Percentiles rank a stretch among this genome's conserved stretches.
phyloP scores from a whole-genome alignment of 202 grass and related monocot species.

The Saccharum hybrid region DNA sequence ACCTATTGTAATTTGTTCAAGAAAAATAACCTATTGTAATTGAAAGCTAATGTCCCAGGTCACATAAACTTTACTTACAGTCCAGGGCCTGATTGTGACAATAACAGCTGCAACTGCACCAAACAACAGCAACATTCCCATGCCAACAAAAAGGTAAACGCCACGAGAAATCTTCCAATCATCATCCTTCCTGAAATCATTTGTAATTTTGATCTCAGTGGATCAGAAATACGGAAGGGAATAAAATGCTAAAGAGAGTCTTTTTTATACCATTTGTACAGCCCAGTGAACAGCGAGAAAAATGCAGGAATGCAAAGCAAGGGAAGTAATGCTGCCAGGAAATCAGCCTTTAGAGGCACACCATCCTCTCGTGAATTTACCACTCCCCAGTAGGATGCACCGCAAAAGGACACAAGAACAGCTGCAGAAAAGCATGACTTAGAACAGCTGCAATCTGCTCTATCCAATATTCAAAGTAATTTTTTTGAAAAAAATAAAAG shows the following conservation, averaged over 20 bases:
- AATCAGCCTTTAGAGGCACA: slow-evolving; percentile 90
- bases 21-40: slow-evolving; percentile 10
- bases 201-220: slow-evolving; percentile 38
- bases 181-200: slow-evolving; percentile 94
- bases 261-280: slow-evolving; percentile 87
- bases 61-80: slow-evolving; percentile 64
- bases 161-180: slow-evolving; percentile 92
- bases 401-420: slow-evolving; percentile 89
- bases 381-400: slow-evolving; percentile 90
- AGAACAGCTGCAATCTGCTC: background rate
- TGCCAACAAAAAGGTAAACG: slow-evolving; percentile 90
- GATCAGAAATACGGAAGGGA: slow-evolving; percentile 17
- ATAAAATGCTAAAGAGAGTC: slow-evolving; percentile 24
- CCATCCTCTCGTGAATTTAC: slow-evolving; percentile 84
- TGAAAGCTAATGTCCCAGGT: slow-evolving; percentile 17
- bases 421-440: slow-evolving; percentile 57
- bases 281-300: slow-evolving; percentile 81
- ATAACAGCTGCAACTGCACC: slow-evolving; percentile 83
- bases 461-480: slow-evolving; percentile 31
- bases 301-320: slow-evolving; percentile 95
- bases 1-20: background rate
- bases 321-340: slow-evolving; percentile 93
- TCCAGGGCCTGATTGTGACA: slow-evolving; percentile 86
- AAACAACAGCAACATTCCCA: slow-evolving; percentile 85
- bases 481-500: background rate